phyloP scores from a whole-genome alignment of 306 rosid species.

The Begonia masoniana region DNA sequence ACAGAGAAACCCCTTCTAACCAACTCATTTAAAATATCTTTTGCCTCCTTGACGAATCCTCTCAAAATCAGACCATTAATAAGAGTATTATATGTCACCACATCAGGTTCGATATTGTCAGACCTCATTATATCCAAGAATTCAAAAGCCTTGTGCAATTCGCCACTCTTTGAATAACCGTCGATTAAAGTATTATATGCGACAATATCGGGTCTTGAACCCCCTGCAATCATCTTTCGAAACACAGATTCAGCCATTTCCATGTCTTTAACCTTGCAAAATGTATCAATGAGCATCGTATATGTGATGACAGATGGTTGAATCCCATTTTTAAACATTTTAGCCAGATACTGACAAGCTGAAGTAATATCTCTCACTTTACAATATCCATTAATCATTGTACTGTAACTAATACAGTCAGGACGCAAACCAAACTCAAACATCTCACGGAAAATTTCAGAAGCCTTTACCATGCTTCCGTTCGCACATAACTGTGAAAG shows the following conservation, averaged over 20 bases:
- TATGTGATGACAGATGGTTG: constrained; percentile 21
- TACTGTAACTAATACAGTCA: constrained; percentile 21
- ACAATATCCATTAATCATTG: constrained; percentile 22
- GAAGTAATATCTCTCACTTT: constrained; percentile 11
- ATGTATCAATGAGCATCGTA: constrained; percentile 16
- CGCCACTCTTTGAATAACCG: constrained; percentile 25
- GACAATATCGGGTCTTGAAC: constrained; percentile 21
- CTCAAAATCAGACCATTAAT: constrained; percentile 21
- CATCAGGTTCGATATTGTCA: constrained; percentile 16
- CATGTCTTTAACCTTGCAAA: constrained; percentile 14
- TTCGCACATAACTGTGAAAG: constrained; percentile 15
- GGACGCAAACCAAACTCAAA: constrained; percentile 16
- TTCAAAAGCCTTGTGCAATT: constrained; percentile 22
- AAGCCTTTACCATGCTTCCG: constrained; percentile 18
- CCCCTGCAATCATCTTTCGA: constrained; percentile 13
- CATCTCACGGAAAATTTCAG: constrained; percentile 21
- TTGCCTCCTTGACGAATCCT: constrained; percentile 24
- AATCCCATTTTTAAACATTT: constrained; percentile 21
- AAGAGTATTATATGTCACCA: constrained; percentile 30
- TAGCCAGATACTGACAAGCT: constrained; percentile 18
- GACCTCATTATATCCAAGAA: constrained; percentile 19
- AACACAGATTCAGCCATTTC: constrained; percentile 27
- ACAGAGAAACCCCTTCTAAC: constrained; percentile 22
- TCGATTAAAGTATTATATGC: constrained; percentile 22
- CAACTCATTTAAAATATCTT: constrained; percentile 21